Percentiles rank a stretch among this genome's conserved stretches.
phyloP scores from a whole-genome alignment of 2,329 filamentous ascomycete species.

The Sarocladiaceae sp. region DNA sequence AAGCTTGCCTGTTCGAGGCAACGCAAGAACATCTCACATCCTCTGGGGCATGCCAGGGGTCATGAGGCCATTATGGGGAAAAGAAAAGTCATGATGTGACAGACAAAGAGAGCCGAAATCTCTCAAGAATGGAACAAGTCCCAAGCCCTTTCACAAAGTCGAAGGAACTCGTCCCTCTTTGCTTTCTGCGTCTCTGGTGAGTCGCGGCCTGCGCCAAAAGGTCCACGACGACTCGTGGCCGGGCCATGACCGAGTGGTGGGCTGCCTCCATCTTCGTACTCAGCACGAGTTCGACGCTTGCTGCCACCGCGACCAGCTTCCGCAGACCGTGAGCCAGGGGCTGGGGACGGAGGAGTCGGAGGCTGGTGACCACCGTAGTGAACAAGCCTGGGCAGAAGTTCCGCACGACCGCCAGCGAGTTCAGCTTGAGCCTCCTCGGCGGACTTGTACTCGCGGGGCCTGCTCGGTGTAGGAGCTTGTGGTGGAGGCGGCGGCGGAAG shows the following conservation, averaged over 20 bases:
- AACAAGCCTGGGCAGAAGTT: conserved; percentile 86
- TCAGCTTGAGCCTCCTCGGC: conserved; percentile 94
- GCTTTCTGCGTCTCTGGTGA: conserved; percentile 76
- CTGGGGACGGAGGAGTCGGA: conserved; percentile 81
- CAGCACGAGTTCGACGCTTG: conserved; percentile 75
- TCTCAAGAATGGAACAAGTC: conserved; percentile 89
- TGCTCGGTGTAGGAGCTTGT: conserved; percentile 52
- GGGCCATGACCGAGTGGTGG: conserved; percentile 78
- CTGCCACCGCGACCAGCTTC: conserved; percentile 55
- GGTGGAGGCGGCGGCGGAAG: conserved; percentile 55
- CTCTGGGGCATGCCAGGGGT: background rate
- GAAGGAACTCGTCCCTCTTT: conserved; percentile 91
- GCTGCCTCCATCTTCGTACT: conserved; percentile 90
- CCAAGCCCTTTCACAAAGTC: conserved; percentile 85
- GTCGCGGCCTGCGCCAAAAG: conserved; percentile 77
- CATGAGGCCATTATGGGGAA: conserved; percentile 13
- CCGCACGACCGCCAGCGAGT: conserved; percentile 84
- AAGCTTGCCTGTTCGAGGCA: background rate
- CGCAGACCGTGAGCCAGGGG: conserved; percentile 44
- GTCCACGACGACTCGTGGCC: conserved; percentile 55
- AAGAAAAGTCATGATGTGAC: conserved; percentile 11
- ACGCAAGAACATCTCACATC: background rate
- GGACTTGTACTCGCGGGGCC: conserved; percentile 85
- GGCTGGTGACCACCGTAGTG: conserved; percentile 95
- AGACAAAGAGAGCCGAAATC: background rate